These are phyloP conservation scores for Letharia lupina DNA, from an alignment of 495 filamentous ascomycete genomes.

Conservation along the genomic window DNA sequence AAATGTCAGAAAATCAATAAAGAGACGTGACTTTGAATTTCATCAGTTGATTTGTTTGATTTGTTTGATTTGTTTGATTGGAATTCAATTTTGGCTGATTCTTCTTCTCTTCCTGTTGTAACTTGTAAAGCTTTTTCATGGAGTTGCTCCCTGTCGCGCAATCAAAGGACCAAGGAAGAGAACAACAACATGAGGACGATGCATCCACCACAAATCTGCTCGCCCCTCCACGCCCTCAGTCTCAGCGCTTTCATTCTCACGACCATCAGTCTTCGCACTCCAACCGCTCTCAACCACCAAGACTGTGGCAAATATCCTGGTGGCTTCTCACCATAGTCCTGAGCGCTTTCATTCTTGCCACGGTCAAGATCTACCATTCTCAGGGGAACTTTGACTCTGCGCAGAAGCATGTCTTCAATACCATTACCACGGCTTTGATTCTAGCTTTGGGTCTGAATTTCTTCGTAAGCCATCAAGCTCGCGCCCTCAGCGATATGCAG, in stretches of 20 bases:
- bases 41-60: too few species aligned
- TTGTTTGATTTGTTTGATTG: too few species aligned
- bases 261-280: too few species aligned
- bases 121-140: background rate
- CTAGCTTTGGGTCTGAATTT: constrained; percentile 22
- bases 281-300: background rate
- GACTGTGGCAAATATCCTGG: background rate
- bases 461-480: constrained; percentile 7
- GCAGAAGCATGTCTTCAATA: constrained; percentile 18
- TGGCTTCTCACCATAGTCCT: constrained; percentile 12
- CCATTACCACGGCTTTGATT: constrained; percentile 17
- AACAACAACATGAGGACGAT: background rate
- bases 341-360: constrained; percentile 3
- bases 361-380: constrained; percentile 3
- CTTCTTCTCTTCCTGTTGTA: background rate
- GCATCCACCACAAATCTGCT: background rate
- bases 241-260: background rate
- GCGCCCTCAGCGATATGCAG: background rate
- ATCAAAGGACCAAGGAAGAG: background rate
- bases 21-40: too few species aligned
- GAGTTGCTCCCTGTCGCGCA: background rate
- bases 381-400: constrained; percentile 8
- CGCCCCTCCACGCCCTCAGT: background rate
- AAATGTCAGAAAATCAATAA: too few species aligned
- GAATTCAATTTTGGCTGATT: too few species aligned